A percentile compares a stretch with the other conserved stretches of the same genome.
phyloP scores from a whole-genome alignment of 2,329 filamentous ascomycete genomes.

The Aspergillus sclerotialis region DNA sequence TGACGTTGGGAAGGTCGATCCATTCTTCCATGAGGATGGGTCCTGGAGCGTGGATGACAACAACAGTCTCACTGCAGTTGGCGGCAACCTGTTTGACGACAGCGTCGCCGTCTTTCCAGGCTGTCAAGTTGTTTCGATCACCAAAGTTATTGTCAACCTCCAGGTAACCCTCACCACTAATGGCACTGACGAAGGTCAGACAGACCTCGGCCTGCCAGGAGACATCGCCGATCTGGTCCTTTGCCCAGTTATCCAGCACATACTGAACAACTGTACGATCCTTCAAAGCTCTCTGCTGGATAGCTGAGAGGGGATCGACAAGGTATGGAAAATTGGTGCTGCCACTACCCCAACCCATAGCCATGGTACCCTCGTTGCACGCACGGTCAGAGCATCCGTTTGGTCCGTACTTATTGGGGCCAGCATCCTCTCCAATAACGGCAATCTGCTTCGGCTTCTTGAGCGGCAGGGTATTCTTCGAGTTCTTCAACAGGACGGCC shows the following conservation, averaged over 20 bases:
- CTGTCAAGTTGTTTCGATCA: conserved; percentile 49
- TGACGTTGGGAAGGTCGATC: conserved; percentile 63
- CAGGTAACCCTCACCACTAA: conserved; percentile 68
- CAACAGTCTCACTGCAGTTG: conserved; percentile 67
- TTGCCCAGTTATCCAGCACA: not conserved
- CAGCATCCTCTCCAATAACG: not conserved
- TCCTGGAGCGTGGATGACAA: conserved; percentile 76
- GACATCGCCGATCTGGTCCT: not conserved
- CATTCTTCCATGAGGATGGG: conserved; percentile 26
- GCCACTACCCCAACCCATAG: conserved; percentile 45
- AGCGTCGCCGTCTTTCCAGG: conserved; percentile 73
- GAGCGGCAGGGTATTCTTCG: conserved; percentile 43
- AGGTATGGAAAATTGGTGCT: conserved; percentile 43
- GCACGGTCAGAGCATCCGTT: not conserved
- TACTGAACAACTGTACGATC: not conserved
- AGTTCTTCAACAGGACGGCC: conserved; percentile 52
- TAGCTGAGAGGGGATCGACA: conserved; percentile 6
- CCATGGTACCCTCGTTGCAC: conserved; percentile 38
- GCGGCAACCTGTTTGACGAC: conserved; percentile 70
- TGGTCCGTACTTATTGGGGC: not conserved
- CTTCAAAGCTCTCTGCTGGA: not conserved
- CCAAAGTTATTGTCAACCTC: not conserved
- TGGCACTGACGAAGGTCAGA: conserved; percentile 76
- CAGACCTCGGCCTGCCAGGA: not conserved
- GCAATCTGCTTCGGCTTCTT: too few relatives aligned